phyloP scores from a whole-genome alignment of 2,329 filamentous ascomycete species.

The Xylaria sp. region DNA sequence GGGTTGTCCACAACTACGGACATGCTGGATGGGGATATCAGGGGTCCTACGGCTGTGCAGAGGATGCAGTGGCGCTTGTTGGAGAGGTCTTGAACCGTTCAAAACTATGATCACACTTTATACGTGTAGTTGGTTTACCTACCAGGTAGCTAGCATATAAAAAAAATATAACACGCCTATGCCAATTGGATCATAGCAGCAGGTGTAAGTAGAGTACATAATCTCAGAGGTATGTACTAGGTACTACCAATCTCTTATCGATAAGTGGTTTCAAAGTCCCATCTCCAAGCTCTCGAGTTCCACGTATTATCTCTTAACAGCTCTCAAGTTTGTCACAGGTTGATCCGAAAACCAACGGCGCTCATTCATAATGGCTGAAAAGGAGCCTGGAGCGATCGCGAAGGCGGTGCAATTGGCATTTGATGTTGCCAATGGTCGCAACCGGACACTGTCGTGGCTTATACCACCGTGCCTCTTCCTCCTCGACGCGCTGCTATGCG shows the following conservation, averaged over 20 bases:
- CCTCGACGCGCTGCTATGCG: constrained; percentile 77
- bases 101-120: constrained; percentile 35
- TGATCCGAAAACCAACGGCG: constrained; percentile 3
- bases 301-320: constrained; percentile 31
- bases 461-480: constrained; percentile 72
- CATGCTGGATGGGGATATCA: constrained; percentile 83
- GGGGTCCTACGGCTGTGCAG: constrained; percentile 75
- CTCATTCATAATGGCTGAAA: constrained; percentile 40
- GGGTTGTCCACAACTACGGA: constrained; percentile 84
- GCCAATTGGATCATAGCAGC: neutral
- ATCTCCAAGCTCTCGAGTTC: constrained; percentile 13
- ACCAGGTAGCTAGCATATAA: too few relatives aligned
- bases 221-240: too few relatives aligned
- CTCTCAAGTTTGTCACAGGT: constrained; percentile 21
- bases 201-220: too few relatives aligned
- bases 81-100: constrained; percentile 62
- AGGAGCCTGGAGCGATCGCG: constrained; percentile 40
- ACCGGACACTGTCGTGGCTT: constrained; percentile 58
- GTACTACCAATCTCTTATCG: constrained; percentile 24
- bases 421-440: constrained; percentile 60
- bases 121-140: too few relatives aligned
- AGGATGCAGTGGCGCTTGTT: constrained; percentile 73
- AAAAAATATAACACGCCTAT: neutral
- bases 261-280: constrained; percentile 9
- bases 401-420: constrained; percentile 49